Evolutionary conservation across 805 yeast species (phyloP), one percentile per base, ranked within the genome.

Genomic region (Zygosaccharomyces kombuchaensis): DNA sequence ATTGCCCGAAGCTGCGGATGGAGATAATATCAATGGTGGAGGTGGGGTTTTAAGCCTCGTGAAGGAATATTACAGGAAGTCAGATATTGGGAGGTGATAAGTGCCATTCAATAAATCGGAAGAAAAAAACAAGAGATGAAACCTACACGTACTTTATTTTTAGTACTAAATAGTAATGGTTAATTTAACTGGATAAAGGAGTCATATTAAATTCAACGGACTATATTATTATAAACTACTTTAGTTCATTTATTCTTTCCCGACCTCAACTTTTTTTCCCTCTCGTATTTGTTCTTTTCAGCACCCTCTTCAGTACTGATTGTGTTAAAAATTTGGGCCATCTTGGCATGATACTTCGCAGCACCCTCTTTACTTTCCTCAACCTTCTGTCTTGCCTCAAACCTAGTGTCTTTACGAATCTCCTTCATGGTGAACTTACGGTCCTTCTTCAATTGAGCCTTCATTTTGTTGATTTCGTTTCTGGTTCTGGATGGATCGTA

Each of bases 271-370:
- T 76, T 80, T 73, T 80, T 85, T 61, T 90, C 97, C 50, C 89
- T 77, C 62, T 89, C 96, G 66, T 91, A 91, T 56, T 82, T 82
- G 65, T 93, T 90, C 75, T 87, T 86, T 62, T 88, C 97, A 4
- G 93, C 87, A 60, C 98, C 98, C 73, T 91, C 97, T 57, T 84
- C 89, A 4, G 96, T 89, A 52, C 85, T 86, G 59, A 93, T 87
- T 45, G 90, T 79, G 57, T 90, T 86, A 63, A 84, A 81, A 62
- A 93, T 83, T 55, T 77, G 78, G 36, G 95, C 85, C 88, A 93
- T 87, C 74, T 87, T 90, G 55, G 81, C 75, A 66, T 93, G 98
- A 65, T 93, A 93, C 8, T 78, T 90, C 34, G 77, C 76, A 58
- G 87, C 82, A 58, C 79, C 80, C 45, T 73, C 70, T 67, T 87